Base-by-base conservation (phyloP, 148 eudicot genomes). In the Persicaria maculosa region DNA sequence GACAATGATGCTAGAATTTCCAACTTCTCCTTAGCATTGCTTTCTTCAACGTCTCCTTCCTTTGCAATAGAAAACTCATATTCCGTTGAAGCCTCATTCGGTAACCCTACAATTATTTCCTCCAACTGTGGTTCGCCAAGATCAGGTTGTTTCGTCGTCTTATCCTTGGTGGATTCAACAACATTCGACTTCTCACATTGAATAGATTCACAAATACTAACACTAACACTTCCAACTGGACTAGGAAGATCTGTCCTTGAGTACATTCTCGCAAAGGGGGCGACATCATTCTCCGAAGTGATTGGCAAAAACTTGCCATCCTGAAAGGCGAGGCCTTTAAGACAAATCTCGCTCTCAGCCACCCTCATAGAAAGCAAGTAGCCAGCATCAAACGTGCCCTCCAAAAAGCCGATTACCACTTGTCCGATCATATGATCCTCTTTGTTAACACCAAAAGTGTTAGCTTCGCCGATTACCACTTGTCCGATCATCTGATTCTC, bases 311-410 rank as follows among this genome's bases (percentile, higher is more conserved):
- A 74, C 43, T 80, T 75, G 2, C 77, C 89, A 36, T 73, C 83
- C 61, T 80, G 81, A 44, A 88, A 85, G 50, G 85, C 87, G 5
- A 85, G 75, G 0, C 91, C 91, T 19, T 84, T 78, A 61, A 88
- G 50, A 20, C 22, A 68, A 47, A 72, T 75, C 20, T 70, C 61
- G 16, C 58, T 73, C 59, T 76, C 70, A 3, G 44, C 5, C 69
- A 82, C 72, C 78, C 57, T 79, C 6, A 88, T 85, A 25, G 74
- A 68, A 25, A 88, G 74, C 50, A 88, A 74, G 78, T 83, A 84
- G 36, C 91, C 87, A n/a, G 87, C 85, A 69, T 88, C 91, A 52
- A 85, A 84, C 6, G 80, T 58, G 15, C 81, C 80, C 72, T 88
- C 87, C 14, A 88, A 70, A 12, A 85, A 81, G 44, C 91, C 91